Evolutionary conservation across 306 rosid genomes (phyloP).

Genomic region (Abrus precatorius): DNA sequence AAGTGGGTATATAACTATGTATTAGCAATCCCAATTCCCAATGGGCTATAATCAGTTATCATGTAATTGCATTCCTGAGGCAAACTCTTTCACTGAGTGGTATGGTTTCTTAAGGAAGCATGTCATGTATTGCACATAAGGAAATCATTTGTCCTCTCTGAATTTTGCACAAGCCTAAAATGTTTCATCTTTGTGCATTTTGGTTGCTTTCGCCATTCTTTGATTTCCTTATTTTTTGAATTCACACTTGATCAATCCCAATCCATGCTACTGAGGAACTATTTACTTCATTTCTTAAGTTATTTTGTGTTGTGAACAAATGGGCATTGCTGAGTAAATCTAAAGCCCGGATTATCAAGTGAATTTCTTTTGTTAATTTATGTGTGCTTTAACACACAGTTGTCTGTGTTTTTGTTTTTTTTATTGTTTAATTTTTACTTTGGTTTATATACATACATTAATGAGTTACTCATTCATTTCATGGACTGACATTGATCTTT

Average conservation of each 20-base stretch:
- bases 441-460: slow-evolving; percentile 21
- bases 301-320: slow-evolving; percentile 28
- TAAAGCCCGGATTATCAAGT: slow-evolving; percentile 8
- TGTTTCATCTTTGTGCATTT: slow-evolving; percentile 30
- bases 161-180: background rate
- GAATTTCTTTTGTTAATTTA: background rate
- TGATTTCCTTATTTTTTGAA: slow-evolving; percentile 9
- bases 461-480: slow-evolving; percentile 37
- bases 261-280: background rate
- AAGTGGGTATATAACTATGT: too few species aligned
- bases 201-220: slow-evolving; percentile 32
- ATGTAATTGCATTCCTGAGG: slow-evolving; percentile 9
- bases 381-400: slow-evolving; percentile 10
- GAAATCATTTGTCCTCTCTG: slow-evolving; percentile 5
- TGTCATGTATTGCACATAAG: background rate
- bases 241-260: slow-evolving; percentile 3
- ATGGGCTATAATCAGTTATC: background rate
- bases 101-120: slow-evolving; percentile 24
- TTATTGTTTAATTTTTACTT: background rate
- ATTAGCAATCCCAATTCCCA: background rate
- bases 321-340: slow-evolving; percentile 24
- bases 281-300: slow-evolving; percentile 4
- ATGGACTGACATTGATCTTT: slow-evolving; percentile 51
- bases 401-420: slow-evolving; percentile 4
- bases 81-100: background rate